Evolutionary conservation across 805 yeast genomes (phyloP).

Genomic region (Nakazawaea wyomingensis): DNA sequence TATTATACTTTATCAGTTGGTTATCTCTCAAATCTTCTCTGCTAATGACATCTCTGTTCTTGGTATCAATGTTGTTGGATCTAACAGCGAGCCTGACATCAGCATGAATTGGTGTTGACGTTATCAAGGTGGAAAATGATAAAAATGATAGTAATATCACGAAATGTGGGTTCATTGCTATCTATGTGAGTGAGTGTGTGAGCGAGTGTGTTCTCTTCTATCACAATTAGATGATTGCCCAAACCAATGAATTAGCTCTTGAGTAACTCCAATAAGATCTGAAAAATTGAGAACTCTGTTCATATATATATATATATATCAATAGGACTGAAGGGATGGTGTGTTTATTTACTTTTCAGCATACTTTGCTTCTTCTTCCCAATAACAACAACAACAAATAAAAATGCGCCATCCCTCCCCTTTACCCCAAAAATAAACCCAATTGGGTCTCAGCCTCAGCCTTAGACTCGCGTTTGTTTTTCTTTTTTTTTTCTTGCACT

Average conservation of each 20-base stretch:
- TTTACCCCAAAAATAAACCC: too few relatives aligned
- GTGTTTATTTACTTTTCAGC: neutral
- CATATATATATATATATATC: too few relatives aligned
- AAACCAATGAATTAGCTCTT: too few relatives aligned
- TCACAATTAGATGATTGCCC: too few relatives aligned
- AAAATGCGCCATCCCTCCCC: neutral
- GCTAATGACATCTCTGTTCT: neutral
- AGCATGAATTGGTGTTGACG: constrained; percentile 6
- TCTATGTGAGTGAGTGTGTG: too few relatives aligned
- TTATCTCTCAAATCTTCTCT: neutral
- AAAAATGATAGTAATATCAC: neutral
- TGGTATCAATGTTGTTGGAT: neutral
- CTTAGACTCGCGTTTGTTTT: neutral
- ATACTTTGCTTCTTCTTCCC: neutral
- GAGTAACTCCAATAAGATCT: too few relatives aligned
- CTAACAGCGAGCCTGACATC: constrained; percentile 5
- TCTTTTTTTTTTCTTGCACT: neutral
- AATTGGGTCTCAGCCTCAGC: neutral
- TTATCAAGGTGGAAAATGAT: neutral
- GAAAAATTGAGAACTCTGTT: too few relatives aligned
- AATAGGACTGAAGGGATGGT: neutral
- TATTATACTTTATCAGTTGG: neutral
- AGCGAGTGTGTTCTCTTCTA: too few relatives aligned
- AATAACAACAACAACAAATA: neutral
- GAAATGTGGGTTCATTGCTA: neutral